phyloP scores from a whole-genome alignment of 345 rosid species.

The Pistacia vera region DNA sequence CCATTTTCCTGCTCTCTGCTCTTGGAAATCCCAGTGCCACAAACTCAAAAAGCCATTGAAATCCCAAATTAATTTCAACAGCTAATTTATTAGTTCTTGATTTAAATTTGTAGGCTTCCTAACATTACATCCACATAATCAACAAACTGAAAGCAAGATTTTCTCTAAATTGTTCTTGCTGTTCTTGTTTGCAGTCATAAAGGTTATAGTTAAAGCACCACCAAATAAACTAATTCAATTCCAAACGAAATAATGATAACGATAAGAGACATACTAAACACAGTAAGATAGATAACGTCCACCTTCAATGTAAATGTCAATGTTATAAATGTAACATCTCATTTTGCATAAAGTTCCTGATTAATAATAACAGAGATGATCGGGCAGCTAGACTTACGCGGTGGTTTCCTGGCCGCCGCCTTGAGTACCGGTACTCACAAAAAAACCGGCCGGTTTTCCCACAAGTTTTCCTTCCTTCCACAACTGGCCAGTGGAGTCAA shows the following conservation, averaged over 20 bases:
- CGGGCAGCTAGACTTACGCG: conserved; percentile 49
- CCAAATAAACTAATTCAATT: not conserved
- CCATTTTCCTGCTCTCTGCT: not conserved
- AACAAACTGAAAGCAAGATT: not conserved
- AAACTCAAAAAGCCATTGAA: not conserved
- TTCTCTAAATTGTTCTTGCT: not conserved
- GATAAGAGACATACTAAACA: too few species aligned
- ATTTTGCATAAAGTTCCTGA: too few species aligned
- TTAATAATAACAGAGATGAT: not conserved
- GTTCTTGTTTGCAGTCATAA: not conserved
- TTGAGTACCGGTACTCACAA: conserved; percentile 80
- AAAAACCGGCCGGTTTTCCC: conserved; percentile 87
- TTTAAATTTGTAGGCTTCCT: not conserved
- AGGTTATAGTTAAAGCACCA: not conserved
- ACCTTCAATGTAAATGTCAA: too few species aligned
- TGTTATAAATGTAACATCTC: too few species aligned
- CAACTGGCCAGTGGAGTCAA: conserved; percentile 59
- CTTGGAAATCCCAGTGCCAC: not conserved
- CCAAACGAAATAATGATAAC: too few species aligned
- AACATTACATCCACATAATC: not conserved
- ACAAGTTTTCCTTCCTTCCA: conserved; percentile 79
- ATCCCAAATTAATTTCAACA: not conserved
- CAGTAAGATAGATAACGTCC: too few species aligned
- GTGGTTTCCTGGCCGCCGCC: conserved; percentile 95
- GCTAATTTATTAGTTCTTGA: too few species aligned